Evolutionary conservation across 2,329 filamentous ascomycete species (phyloP).

Genomic region (Rutstroemia sp.): DNA sequence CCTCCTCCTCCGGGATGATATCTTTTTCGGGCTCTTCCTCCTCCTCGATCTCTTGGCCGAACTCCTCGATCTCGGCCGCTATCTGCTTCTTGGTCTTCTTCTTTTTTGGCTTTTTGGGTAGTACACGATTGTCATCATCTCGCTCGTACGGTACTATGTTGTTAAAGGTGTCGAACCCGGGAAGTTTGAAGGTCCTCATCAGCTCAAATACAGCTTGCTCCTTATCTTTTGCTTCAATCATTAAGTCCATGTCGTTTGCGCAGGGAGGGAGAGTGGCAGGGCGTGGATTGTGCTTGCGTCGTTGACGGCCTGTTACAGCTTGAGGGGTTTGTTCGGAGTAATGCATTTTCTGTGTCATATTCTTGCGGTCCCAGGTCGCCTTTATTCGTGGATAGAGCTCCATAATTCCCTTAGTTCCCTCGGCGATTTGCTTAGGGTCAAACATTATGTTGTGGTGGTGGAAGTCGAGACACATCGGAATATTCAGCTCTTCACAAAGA

Average conservation of each 20-base stretch:
- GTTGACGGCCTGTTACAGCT: constrained; percentile 70
- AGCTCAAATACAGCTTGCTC: constrained; percentile 94
- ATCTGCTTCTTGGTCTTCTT: constrained; percentile 35
- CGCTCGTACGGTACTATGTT: constrained; percentile 72
- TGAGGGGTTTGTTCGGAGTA: constrained; percentile 75
- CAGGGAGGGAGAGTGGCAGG: constrained; percentile 79
- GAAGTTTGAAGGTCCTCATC: constrained; percentile 80
- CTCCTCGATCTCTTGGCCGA: constrained; percentile 29
- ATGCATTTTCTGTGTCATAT: constrained; percentile 92
- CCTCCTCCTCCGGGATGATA: constrained; percentile 48
- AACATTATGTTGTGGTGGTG: constrained; percentile 96
- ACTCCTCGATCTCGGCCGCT: constrained; percentile 28
- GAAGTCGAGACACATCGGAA: constrained; percentile 85
- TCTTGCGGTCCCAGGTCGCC: constrained; percentile 76
- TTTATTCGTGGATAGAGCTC: constrained; percentile 68
- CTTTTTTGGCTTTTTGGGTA: constrained; percentile 39
- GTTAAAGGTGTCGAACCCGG: constrained; percentile 68
- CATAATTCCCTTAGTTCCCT: constrained; percentile 79
- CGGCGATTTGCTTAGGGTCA: constrained; percentile 62
- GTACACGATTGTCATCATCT: constrained; percentile 62
- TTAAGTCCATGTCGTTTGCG: constrained; percentile 78
- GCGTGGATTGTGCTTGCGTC: constrained; percentile 78
- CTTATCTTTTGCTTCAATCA: constrained; percentile 98
- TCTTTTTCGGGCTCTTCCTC: constrained; percentile 32
- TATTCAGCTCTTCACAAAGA: constrained; percentile 87